phyloP scores from a whole-genome alignment of 345 rosid genomes.

The Moringa oleifera region DNA sequence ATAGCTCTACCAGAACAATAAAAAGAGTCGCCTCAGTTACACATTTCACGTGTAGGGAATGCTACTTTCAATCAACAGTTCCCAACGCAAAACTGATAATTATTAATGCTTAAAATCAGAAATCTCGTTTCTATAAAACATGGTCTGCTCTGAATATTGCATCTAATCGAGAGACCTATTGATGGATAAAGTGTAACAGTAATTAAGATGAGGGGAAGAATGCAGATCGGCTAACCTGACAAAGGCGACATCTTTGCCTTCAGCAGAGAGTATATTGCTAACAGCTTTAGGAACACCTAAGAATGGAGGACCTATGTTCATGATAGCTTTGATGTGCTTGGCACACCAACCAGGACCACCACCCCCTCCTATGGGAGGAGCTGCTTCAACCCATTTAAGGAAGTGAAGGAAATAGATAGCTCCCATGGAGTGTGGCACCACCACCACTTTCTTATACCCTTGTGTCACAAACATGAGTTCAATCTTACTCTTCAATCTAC shows the following conservation, averaged over 20 bases:
- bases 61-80: no score
- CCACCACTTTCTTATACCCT: slow-evolving; percentile 62
- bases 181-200: no score
- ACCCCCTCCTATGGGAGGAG: slow-evolving; percentile 53
- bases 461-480: slow-evolving; percentile 61
- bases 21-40: slow-evolving; percentile 4
- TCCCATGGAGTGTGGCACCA: slow-evolving; percentile 85
- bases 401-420: slow-evolving; percentile 73
- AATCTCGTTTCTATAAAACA: no score
- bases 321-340: slow-evolving; percentile 58
- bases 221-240: slow-evolving; percentile 35
- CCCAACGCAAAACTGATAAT: no score
- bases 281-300: slow-evolving; percentile 66
- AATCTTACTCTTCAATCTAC: slow-evolving; percentile 71
- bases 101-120: no score
- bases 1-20: slow-evolving; percentile 37
- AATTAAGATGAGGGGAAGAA: neutral
- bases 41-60: slow-evolving; percentile 7
- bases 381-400: slow-evolving; percentile 77
- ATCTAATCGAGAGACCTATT: no score
- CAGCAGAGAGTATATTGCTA: slow-evolving; percentile 49
- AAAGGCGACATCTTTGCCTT: slow-evolving; percentile 50
- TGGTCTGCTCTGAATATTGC: no score
- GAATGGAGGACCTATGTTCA: slow-evolving; percentile 68
- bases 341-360: slow-evolving; percentile 67